Conservation (phyloP, 164 flowering plant species). For the Aristolochia californica region DNA sequence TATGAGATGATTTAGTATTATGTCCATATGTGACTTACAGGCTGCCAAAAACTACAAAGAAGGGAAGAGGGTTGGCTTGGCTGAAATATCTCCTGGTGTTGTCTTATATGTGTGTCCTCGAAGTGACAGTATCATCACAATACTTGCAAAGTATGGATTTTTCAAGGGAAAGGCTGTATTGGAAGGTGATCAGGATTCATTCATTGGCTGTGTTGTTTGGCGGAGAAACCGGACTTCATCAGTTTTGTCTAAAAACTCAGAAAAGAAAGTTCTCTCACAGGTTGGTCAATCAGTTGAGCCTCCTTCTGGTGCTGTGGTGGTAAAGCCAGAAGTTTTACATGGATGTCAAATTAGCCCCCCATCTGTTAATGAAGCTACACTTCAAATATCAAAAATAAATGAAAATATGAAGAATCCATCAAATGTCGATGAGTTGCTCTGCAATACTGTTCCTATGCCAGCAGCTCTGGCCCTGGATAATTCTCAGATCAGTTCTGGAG, state of each 20-base stretch:
- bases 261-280: conserved; percentile 7
- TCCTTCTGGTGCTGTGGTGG: conserved; percentile 1
- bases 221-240: conserved; percentile 24
- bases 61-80: conserved; percentile 39
- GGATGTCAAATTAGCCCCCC: background rate
- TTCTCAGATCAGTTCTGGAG: too few species aligned
- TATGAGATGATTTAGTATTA: too few species aligned
- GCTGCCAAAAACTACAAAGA: conserved; percentile 33
- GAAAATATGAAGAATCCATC: background rate
- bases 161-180: conserved; percentile 47
- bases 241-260: conserved; percentile 15
- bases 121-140: conserved; percentile 38
- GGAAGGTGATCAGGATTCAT: conserved; percentile 31
- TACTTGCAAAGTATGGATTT: conserved; percentile 51
- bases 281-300: too few species aligned
- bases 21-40: conserved; percentile 16
- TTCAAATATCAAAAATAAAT: background rate
- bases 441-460: background rate
- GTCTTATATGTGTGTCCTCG: conserved; percentile 54
- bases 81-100: conserved; percentile 28
- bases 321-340: conserved; percentile 9
- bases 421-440: background rate
- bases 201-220: conserved; percentile 60
- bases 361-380: conserved; percentile 4
- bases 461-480: too few species aligned